phyloP scores from a whole-genome alignment of 805 yeast genomes.

The Nakazawaea ambrosiae region DNA sequence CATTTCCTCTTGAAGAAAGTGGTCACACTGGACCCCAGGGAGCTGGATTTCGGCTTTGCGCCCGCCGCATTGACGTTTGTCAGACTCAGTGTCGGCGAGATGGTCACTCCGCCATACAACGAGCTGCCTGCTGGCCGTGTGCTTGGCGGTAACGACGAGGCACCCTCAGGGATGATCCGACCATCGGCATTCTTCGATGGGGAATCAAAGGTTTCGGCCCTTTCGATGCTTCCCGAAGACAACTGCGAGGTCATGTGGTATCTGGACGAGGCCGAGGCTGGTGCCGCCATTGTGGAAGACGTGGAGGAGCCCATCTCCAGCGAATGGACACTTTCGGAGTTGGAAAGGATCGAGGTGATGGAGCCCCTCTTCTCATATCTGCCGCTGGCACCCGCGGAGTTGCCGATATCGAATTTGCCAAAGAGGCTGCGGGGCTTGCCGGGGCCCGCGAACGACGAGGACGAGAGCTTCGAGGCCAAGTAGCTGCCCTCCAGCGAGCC shows the following conservation, averaged over 20 bases:
- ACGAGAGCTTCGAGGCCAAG: background rate
- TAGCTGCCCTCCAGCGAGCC: background rate
- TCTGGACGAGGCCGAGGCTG: background rate
- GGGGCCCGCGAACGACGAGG: background rate
- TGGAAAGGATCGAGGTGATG: slow-evolving; percentile 4
- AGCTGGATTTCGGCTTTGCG: no score
- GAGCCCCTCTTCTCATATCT: slow-evolving; percentile 9
- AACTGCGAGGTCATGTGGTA: background rate
- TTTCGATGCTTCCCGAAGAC: background rate
- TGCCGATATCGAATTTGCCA: slow-evolving; percentile 6
- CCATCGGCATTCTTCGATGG: no score
- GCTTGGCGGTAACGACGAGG: no score
- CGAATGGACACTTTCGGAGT: slow-evolving; percentile 4
- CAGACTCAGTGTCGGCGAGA: background rate
- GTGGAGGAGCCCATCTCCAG: background rate
- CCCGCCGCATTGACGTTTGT: no score
- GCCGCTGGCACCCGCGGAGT: background rate
- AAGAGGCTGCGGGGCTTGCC: slow-evolving; percentile 1
- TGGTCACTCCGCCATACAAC: background rate
- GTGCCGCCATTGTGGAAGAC: background rate
- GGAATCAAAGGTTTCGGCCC: slow-evolving; percentile 4
- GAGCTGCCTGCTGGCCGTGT: no score
- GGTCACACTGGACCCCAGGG: no score
- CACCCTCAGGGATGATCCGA: no score
- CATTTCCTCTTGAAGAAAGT: no score